phyloP scores from a whole-genome alignment of 192 early-diverging fungal species.

The Coemansia sp. region DNA sequence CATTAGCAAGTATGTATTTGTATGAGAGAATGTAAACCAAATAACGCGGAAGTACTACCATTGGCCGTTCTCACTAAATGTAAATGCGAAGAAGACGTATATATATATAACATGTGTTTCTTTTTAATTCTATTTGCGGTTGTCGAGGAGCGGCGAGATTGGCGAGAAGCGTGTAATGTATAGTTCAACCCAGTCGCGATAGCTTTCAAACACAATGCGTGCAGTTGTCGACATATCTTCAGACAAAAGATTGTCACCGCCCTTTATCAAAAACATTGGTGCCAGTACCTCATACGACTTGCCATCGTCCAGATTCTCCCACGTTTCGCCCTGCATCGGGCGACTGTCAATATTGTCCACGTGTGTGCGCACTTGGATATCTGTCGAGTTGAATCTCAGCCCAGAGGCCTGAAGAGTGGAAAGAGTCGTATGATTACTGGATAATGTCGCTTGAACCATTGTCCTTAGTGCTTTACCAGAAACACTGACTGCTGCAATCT shows the following conservation, averaged over 20 bases:
- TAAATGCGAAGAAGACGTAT: too few species aligned
- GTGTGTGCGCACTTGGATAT: conserved; percentile 1
- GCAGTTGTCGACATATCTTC: not conserved
- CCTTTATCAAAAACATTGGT: conserved; percentile 58
- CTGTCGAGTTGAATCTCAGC: conserved; percentile 37
- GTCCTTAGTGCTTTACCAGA: conserved; percentile 55
- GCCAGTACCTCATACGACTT: conserved; percentile 54
- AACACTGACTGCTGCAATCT: conserved; percentile 47
- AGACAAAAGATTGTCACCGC: conserved; percentile 62
- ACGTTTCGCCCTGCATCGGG: conserved; percentile 20
- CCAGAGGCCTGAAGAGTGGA: conserved; percentile 63
- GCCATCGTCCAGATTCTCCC: conserved; percentile 43
- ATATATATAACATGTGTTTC: too few species aligned
- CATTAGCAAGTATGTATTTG: too few species aligned
- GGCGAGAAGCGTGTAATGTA: conserved; percentile 40
- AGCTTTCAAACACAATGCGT: conserved; percentile 1
- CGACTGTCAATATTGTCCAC: conserved; percentile 15
- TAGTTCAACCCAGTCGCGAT: conserved; percentile 22
- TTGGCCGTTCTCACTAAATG: too few species aligned
- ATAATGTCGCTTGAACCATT: conserved; percentile 45
- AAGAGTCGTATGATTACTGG: conserved; percentile 35
- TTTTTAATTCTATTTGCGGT: conserved; percentile 14
- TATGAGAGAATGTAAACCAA: too few species aligned
- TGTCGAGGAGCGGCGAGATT: conserved; percentile 25
- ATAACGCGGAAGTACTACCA: too few species aligned